Base-by-base conservation (phyloP, 1,139 yeast genomes). In the Spathaspora jeffriesii region DNA sequence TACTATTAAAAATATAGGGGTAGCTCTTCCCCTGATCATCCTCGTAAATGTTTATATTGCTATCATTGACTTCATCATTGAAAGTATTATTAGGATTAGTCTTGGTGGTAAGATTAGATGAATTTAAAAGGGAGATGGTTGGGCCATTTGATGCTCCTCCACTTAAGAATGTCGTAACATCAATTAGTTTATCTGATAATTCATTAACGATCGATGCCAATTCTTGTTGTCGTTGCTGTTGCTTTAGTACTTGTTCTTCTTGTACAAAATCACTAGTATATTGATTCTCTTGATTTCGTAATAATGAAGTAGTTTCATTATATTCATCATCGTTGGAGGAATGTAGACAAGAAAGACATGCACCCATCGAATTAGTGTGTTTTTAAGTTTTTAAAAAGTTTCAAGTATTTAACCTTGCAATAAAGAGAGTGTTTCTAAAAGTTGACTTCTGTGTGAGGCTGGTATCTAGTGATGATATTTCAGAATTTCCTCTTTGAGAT, bases 301-400 rank as follows among this genome's bases (percentile, higher is more conserved):
- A 59, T 17, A 75, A 59, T 4, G 79, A 73, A 0, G 73, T 53
- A 20, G 67, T 60, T 50, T 74, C 79, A 49, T 70, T 68, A 48
- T 56, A 54, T 10, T 72, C 78, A 11, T 75, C 81, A 38, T 71
- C 72, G 18, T 63, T 69, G n/a, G 57, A 61, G 36, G 49, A 53
- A 37, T 67, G 58, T 25, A 78, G 60, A 53, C 82, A 78, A n/a
- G 82, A 78, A 44, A 77, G 63, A 56, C 82, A 78, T 43, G 64
- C 51, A 40, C 82, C 83, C 82, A 78, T 74, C 11, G 32, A 25
- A 25, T 25, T 25, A 8, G 5, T 25, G 6, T 28, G 15, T 3
- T 30, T 14, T 18, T 30, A 11, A 14, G 10, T 30, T n/a, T n/a
- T n/a, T 14, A 14, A 14, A 25, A 25, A 8, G 10, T 5, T 25